Conservation (phyloP, 129 eudicot genomes). For the Tagetes erecta region DNA sequence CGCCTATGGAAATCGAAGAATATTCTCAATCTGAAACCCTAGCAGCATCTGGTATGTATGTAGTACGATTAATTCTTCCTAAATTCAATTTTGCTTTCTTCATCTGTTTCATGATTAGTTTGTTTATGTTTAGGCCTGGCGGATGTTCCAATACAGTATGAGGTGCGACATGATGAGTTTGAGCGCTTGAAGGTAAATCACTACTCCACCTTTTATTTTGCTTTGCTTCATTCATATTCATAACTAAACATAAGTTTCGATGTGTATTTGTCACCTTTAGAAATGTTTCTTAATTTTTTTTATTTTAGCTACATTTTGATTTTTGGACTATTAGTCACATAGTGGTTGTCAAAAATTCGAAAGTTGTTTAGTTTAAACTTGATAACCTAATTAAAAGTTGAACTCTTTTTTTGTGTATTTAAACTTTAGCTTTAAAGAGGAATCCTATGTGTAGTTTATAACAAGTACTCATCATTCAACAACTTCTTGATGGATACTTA, state of each 20-base stretch:
- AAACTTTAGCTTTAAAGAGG: background rate
- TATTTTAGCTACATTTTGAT: background rate
- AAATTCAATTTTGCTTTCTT: background rate
- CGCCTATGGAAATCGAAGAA: slow-evolving; percentile 31
- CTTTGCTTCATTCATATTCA: background rate
- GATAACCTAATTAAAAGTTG: slow-evolving; percentile 19
- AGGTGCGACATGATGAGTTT: slow-evolving; percentile 36
- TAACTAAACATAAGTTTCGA: slow-evolving; percentile 5
- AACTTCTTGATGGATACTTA: slow-evolving; percentile 21
- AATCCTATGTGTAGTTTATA: slow-evolving; percentile 18
- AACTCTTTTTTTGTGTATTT: background rate
- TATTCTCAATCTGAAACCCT: slow-evolving; percentile 39
- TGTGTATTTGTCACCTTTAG: slow-evolving; percentile 1
- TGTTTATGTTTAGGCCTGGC: slow-evolving; percentile 33
- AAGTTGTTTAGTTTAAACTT: slow-evolving; percentile 13
- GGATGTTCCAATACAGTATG: slow-evolving; percentile 42
- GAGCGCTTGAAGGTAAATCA: slow-evolving; percentile 38
- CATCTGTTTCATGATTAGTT: background rate
- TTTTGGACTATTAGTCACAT: slow-evolving; percentile 4
- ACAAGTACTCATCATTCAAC: slow-evolving; percentile 17
- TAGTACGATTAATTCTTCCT: slow-evolving; percentile 9
- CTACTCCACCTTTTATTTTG: background rate
- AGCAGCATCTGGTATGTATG: slow-evolving; percentile 40
- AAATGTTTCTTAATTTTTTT: slow-evolving; percentile 2
- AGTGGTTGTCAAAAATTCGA: slow-evolving; percentile 9